These are phyloP conservation scores for Boletus pseudopeckii DNA, from an alignment of 768 basidiomycete genomes.

Conservation along the genomic window DNA sequence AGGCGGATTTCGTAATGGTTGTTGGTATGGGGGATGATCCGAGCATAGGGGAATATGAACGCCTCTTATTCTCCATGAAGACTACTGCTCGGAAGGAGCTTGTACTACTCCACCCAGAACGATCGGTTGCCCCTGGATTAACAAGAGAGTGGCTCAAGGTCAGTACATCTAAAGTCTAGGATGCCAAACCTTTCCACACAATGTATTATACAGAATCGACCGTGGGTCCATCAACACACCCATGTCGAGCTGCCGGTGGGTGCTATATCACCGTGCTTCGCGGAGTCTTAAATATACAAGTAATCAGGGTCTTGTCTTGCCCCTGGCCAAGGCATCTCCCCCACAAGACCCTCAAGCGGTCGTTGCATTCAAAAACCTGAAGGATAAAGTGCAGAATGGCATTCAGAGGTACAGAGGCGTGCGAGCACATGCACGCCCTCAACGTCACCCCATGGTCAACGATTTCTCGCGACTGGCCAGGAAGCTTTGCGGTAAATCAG, in stretches of 20 bases:
- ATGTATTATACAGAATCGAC: conserved; percentile 61
- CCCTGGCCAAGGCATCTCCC: conserved; percentile 55
- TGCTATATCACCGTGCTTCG: conserved; percentile 2
- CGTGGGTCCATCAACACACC: conserved; percentile 95
- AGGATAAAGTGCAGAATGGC: conserved; percentile 85
- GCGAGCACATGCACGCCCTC: conserved; percentile 58
- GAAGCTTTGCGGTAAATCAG: conserved; percentile 86
- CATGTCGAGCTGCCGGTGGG: conserved; percentile 87
- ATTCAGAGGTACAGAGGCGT: conserved; percentile 83
- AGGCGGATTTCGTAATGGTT: conserved; percentile 93
- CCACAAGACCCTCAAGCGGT: conserved; percentile 86
- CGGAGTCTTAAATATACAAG: conserved; percentile 3
- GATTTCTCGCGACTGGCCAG: conserved; percentile 93
- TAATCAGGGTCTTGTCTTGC: conserved; percentile 65
- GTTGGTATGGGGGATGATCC: conserved; percentile 94
- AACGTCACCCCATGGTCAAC: conserved; percentile 76
- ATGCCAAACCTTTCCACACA: conserved; percentile 1
- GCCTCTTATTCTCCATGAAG: conserved; percentile 90
- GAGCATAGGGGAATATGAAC: conserved; percentile 89
- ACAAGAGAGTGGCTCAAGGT: conserved; percentile 97
- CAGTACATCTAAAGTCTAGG: conserved; percentile 11
- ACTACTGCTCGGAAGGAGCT: conserved; percentile 98
- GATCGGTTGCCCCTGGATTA: conserved; percentile 83
- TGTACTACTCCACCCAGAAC: conserved; percentile 88
- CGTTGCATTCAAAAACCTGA: conserved; percentile 84